Conservation (phyloP, 2,329 filamentous ascomycete species). For the Xylariaceae sp. region DNA sequence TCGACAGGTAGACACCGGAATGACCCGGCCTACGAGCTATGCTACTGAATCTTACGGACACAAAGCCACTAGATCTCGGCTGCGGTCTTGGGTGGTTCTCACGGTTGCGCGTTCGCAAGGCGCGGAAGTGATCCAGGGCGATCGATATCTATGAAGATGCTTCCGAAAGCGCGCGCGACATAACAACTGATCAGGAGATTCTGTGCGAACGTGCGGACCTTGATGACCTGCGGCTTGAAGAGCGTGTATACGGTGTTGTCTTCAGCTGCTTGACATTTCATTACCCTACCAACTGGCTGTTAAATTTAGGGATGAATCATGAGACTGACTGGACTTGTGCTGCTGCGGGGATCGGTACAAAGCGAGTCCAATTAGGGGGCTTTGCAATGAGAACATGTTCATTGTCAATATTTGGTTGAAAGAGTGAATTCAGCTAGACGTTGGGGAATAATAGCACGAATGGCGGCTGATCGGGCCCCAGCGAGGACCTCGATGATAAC, state of each 20-base stretch:
- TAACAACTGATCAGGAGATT: conserved; percentile 30
- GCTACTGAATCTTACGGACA: conserved; percentile 34
- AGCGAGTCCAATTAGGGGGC: too few relatives aligned
- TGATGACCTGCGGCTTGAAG: conserved; percentile 29
- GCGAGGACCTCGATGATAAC: too few relatives aligned
- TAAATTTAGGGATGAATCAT: too few relatives aligned
- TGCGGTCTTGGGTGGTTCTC: conserved; percentile 48
- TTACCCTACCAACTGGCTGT: conserved; percentile 32
- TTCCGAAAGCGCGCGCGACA: conserved; percentile 34
- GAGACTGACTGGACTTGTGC: too few relatives aligned
- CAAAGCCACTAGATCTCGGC: conserved; percentile 42
- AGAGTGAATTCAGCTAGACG: too few relatives aligned
- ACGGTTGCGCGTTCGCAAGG: conserved; percentile 40
- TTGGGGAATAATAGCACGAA: too few relatives aligned
- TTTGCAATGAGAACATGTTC: too few relatives aligned
- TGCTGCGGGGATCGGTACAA: too few relatives aligned
- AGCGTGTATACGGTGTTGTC: conserved; percentile 20
- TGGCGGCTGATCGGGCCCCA: too few relatives aligned
- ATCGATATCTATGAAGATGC: conserved; percentile 47
- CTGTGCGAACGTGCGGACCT: conserved; percentile 35
- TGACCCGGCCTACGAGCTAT: conserved; percentile 43
- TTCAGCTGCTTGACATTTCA: neutral
- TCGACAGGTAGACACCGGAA: conserved; percentile 43
- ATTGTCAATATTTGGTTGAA: too few relatives aligned
- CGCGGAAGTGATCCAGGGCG: conserved; percentile 34